phyloP scores from a whole-genome alignment of 768 basidiomycete genomes.

The Lentinula lateritia region DNA sequence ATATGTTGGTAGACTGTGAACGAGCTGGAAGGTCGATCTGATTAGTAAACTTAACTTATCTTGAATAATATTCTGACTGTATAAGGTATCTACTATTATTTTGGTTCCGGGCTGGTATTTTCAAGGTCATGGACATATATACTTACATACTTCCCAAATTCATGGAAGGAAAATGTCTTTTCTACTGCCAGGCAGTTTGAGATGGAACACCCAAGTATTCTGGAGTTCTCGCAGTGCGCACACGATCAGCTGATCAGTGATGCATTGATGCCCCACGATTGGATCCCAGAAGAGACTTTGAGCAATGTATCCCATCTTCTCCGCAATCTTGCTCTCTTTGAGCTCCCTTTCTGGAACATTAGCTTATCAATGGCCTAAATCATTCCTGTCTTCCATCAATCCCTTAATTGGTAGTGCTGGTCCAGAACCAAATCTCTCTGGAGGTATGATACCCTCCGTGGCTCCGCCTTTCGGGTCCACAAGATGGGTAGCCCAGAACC shows the following conservation, averaged over 20 bases:
- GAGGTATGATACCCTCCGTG: slow-evolving; percentile 70
- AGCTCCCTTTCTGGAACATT: neutral
- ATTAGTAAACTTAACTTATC: neutral
- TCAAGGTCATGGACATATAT: too few relatives aligned
- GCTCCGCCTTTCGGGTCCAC: slow-evolving; percentile 84
- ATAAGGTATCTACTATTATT: too few relatives aligned
- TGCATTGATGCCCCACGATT: neutral
- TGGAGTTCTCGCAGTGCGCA: neutral
- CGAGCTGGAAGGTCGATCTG: slow-evolving; percentile 10
- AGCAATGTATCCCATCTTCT: neutral
- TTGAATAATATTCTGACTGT: too few relatives aligned
- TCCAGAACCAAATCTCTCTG: slow-evolving; percentile 18
- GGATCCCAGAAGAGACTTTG: neutral
- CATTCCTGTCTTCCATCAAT: neutral
- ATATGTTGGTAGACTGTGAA: slow-evolving; percentile 48
- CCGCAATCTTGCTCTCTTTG: neutral
- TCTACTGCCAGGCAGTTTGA: neutral
- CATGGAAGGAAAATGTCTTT: too few relatives aligned
- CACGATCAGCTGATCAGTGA: neutral
- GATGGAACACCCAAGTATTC: too few relatives aligned
- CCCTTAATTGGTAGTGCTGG: slow-evolving; percentile 3
- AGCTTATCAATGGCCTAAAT: slow-evolving; percentile 5
- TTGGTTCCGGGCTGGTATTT: too few relatives aligned
- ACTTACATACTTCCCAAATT: too few relatives aligned
- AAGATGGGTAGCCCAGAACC: slow-evolving; percentile 79